phyloP scores from a whole-genome alignment of 225 moss, liverwort and hornwort genomes.

The Marchantia paleacea region DNA sequence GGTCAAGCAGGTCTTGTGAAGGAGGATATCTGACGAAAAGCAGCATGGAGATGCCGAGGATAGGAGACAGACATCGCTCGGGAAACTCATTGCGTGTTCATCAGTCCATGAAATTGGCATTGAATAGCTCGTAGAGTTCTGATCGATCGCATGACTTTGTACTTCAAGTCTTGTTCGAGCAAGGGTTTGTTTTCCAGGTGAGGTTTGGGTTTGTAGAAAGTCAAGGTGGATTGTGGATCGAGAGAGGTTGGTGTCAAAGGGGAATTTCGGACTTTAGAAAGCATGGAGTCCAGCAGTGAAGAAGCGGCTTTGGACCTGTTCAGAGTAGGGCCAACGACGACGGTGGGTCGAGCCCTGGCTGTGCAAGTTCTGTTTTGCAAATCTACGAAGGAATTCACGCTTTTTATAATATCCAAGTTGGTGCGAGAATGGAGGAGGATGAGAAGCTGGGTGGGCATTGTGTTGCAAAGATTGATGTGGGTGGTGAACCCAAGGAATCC shows the following conservation, averaged over 20 bases:
- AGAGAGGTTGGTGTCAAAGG: neutral
- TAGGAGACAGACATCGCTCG: neutral
- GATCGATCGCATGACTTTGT: neutral
- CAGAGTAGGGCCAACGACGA: constrained; percentile 58
- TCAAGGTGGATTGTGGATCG: neutral
- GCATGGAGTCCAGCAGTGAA: constrained; percentile 53
- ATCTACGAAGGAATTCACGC: constrained; percentile 46
- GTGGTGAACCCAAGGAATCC: constrained; percentile 83
- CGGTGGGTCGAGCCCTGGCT: constrained; percentile 64
- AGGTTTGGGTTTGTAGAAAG: neutral
- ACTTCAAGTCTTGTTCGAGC: too few relatives aligned
- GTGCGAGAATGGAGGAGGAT: constrained; percentile 44
- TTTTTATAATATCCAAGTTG: constrained; percentile 35
- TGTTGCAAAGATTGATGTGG: constrained; percentile 40
- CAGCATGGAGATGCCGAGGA: neutral
- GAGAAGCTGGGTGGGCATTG: constrained; percentile 34
- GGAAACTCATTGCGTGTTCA: neutral
- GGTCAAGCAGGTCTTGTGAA: neutral
- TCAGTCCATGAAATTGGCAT: neutral
- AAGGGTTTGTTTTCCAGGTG: neutral
- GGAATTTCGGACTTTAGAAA: neutral
- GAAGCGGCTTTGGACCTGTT: constrained; percentile 69
- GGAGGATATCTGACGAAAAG: neutral
- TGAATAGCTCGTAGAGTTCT: neutral
- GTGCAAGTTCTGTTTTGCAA: constrained; percentile 69